Base-by-base conservation (phyloP, 1,139 yeast species). In the Saccharomyces hybrid region DNA sequence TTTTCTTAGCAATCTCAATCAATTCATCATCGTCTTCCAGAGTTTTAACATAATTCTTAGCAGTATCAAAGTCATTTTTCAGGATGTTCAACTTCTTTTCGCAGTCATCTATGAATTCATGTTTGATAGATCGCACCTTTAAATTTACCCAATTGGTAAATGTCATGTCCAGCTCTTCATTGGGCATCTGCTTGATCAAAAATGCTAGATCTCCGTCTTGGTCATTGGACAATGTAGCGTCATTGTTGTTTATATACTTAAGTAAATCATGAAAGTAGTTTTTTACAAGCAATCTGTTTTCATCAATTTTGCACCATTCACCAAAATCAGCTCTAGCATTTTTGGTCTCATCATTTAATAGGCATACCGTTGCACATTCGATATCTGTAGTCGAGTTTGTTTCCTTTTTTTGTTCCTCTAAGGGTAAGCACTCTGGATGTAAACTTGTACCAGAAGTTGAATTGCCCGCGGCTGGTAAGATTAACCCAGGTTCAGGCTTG, bases 151-250 rank as follows among this genome's bases (percentile, higher is more conserved):
- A 89, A 57, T 86, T 81, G 52, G 77, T 77, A 16, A 89, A 79
- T 0, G 88, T 82, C 85, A 85, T 81, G 27, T 79, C 75, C 62
- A 86, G 75, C 63, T 86, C 91, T 16, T 78, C 79, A 38, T 78
- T 83, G 0, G 95, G 91, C 80, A 87, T 82, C 50, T 81, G 82
- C 1, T 83, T 77, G 2, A 85, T 80, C 62, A 86, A 86, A 53
- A 76, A 75, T 0, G 87, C 80, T 25, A 86, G 69, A 47, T 78
- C 78, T 0, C 91, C 89, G 57, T 83, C 87, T 34, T 74, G 66
- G 63, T 86, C 95, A 58, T 83, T 79, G 52, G 74, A 72, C 13
- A 81, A 68, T 4, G 63, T 57, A 2, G 68, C 64, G 49, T 63
- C 63, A 50, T 64, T 57, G 4, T 54, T 41, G 47, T 67, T 64